Conservation (phyloP, 2,329 filamentous ascomycete species). For the Aureobasidium sp. region DNA sequence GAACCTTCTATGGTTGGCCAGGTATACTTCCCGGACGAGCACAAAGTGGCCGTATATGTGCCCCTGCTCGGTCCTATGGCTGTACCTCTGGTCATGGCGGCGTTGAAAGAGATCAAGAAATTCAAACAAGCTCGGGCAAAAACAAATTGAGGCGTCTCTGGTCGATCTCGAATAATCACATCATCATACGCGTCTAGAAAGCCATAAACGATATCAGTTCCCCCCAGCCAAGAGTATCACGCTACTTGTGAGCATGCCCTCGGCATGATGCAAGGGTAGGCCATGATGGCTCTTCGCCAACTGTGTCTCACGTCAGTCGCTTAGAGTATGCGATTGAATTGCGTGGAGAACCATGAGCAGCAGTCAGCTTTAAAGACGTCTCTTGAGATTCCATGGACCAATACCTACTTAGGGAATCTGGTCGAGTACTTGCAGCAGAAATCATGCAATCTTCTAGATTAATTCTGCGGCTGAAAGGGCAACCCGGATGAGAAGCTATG, state of each 20-base stretch:
- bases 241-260: neutral
- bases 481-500: too few relatives aligned
- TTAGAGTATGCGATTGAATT: neutral
- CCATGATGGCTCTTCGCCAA: neutral
- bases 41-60: constrained; percentile 93
- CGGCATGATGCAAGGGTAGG: too few relatives aligned
- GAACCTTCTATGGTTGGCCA: constrained; percentile 99
- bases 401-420: too few relatives aligned
- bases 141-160: neutral
- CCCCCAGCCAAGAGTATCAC: neutral
- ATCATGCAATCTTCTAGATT: too few relatives aligned
- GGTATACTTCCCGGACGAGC: constrained; percentile 96
- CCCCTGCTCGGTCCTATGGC: constrained; percentile 84
- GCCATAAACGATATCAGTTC: neutral
- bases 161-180: neutral
- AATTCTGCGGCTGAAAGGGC: too few relatives aligned
- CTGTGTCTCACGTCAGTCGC: neutral
- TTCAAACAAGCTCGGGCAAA: constrained; percentile 6
- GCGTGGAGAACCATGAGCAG: neutral
- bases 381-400: too few relatives aligned
- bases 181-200: neutral
- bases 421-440: too few relatives aligned
- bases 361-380: too few relatives aligned
- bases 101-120: constrained; percentile 65
- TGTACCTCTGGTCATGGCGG: constrained; percentile 77